These are phyloP conservation scores for Phalaenopsis hybrid DNA, from an alignment of 116 monocot genomes.

Conservation along the genomic window DNA sequence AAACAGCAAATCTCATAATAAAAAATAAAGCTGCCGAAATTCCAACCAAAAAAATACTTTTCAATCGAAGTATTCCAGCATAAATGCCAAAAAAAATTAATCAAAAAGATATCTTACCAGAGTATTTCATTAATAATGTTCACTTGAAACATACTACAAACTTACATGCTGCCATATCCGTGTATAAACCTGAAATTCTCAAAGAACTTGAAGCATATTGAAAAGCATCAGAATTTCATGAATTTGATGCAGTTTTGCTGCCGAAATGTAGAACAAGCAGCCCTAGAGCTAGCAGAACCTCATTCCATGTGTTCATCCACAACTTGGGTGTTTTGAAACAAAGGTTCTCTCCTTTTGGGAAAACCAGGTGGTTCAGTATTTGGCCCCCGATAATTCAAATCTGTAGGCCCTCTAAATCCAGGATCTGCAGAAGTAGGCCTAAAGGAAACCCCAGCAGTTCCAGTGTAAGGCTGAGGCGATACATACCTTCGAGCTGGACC, in stretches of 20 bases:
- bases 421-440: conserved; percentile 46
- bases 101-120: not conserved
- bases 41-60: not conserved
- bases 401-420: conserved; percentile 33
- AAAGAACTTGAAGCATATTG: not conserved
- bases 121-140: conserved; percentile 1
- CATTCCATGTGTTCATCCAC: conserved; percentile 59
- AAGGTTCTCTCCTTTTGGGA: conserved; percentile 56
- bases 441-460: conserved; percentile 33
- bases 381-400: conserved; percentile 60
- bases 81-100: not conserved
- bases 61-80: not conserved
- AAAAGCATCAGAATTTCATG: not conserved
- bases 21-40: not conserved
- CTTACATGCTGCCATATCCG: not conserved
- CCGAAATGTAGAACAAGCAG: not conserved
- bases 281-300: conserved; percentile 7
- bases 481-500: conserved; percentile 52
- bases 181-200: not conserved
- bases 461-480: conserved; percentile 58
- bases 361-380: conserved; percentile 51
- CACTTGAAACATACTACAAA: not conserved
- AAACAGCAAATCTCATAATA: not conserved
- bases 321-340: conserved; percentile 40
- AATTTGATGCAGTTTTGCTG: not conserved